Percentiles rank a stretch among this genome's conserved stretches.
These are phyloP conservation scores for Rhizopogon vesiculosus DNA, from an alignment of 768 basidiomycete species.

Conservation along the genomic window DNA sequence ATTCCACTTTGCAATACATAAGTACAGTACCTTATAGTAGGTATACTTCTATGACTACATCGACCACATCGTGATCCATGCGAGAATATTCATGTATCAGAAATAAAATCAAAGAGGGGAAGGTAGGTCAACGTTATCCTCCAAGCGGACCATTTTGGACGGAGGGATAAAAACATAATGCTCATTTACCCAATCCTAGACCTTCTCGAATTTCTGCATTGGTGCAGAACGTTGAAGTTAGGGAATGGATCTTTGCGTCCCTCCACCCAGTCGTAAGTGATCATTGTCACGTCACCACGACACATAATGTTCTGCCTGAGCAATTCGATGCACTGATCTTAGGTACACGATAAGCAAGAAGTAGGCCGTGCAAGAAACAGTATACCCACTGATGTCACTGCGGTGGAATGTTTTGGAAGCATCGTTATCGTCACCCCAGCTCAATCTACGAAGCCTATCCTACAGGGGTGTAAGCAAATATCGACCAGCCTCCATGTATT, in stretches of 20 bases:
- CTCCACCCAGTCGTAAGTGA: slow-evolving; percentile 7
- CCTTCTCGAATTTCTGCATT: neutral
- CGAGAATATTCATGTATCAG: too few relatives aligned
- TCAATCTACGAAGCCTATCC: slow-evolving; percentile 8
- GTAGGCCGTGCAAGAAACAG: neutral
- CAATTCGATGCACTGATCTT: slow-evolving; percentile 6
- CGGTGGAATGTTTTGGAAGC: neutral
- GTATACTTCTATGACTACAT: too few relatives aligned
- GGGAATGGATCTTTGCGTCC: neutral
- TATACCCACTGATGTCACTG: neutral
- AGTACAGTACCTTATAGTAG: too few relatives aligned
- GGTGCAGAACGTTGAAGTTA: neutral
- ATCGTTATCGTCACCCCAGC: neutral
- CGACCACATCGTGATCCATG: too few relatives aligned
- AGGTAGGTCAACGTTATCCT: too few relatives aligned
- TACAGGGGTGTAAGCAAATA: neutral
- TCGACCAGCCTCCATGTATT: neutral
- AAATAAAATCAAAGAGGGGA: too few relatives aligned
- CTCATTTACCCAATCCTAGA: too few relatives aligned
- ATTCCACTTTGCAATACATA: too few relatives aligned
- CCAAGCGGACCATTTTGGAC: too few relatives aligned
- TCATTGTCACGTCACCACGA: slow-evolving; percentile 3
- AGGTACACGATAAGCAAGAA: too few relatives aligned
- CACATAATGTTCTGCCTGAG: slow-evolving; percentile 9
- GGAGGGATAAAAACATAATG: too few relatives aligned